These are phyloP conservation scores for Prunus yedoensis DNA, from an alignment of 331 rosid genomes.

Conservation along the genomic window DNA sequence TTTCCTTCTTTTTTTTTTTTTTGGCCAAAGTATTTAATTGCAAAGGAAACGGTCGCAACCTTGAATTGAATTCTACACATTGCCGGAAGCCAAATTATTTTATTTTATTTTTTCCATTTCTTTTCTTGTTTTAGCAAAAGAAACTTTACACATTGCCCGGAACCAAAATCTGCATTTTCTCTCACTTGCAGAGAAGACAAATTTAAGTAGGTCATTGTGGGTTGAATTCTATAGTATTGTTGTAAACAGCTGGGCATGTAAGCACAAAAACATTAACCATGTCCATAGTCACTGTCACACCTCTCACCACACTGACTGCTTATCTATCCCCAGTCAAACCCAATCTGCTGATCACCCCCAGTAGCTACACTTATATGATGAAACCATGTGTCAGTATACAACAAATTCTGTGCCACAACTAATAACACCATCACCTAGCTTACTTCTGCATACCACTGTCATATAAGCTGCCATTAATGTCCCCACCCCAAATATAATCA, in stretches of 20 bases:
- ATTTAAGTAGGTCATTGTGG: not conserved
- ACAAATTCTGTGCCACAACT: not conserved
- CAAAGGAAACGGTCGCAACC: too few species aligned
- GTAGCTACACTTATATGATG: not conserved
- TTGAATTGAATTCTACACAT: too few species aligned
- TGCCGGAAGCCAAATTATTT: too few species aligned
- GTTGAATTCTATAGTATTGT: not conserved
- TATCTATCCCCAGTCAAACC: not conserved
- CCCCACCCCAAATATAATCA: not conserved
- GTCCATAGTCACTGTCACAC: not conserved
- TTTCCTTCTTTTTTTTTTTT: fast-evolving
- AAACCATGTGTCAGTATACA: not conserved
- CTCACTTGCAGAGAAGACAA: not conserved
- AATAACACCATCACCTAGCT: not conserved
- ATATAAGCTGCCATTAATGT: not conserved
- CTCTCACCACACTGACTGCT: not conserved
- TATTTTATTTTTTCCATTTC: too few species aligned
- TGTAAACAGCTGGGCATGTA: not conserved
- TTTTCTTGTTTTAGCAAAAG: too few species aligned
- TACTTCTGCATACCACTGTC: not conserved
- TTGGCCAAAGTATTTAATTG: too few species aligned
- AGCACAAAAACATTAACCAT: not conserved
- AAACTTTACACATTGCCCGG: too few species aligned
- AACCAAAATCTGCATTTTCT: too few species aligned
- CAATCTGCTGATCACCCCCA: slow-evolving; percentile 1